Evolutionary conservation across 208 protist genomes (phyloP), one percentile per base, ranked within the genome.

Genomic region (Trypanosoma cruzi): DNA sequence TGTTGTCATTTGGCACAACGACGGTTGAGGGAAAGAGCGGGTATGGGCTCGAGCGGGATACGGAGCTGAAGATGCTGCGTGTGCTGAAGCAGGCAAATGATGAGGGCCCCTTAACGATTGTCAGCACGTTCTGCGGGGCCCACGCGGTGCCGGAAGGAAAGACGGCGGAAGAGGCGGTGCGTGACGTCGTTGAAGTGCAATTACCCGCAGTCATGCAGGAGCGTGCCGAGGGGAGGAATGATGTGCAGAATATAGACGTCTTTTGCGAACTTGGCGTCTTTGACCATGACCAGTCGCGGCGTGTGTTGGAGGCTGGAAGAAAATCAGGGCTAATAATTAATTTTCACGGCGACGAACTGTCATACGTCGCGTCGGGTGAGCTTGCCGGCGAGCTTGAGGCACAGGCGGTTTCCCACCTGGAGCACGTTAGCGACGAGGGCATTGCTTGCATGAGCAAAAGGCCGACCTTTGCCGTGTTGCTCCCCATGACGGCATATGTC

Each of bases 61-160:
- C 84, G 13, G 92, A 97, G 60, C 75, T 96, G 64, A 96, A 96
- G 65, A 87, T 97, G 91, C 72, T 97, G 26, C 85, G 88, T 40
- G 88, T 96, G 13, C 26, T 96, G 0, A 69, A 92, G 29, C 28
- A 54, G 13, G 86, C 76, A 24, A 54, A 56, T 4, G 40, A 72
- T 8, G n/a, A 44, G 24, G 71, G 81, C 28, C 72, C 80, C 1
- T 54, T 93, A n/a, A 80, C 80, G 3, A 71, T 94, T 31, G 73
- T 85, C 6, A 62, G 79, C 16, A 96, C 89, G 18, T 96, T 82
- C 64, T 72, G 93, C 18, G 90, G 89, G 36, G 90, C 81, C 5
- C 90, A 96, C 58, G 86, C 89, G 11, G 73, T 93, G 16, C 90
- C 90, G 37, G 73, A 85, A 29, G 82, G 82, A 4, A 69, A 46